A percentile compares a stretch with the other conserved stretches of the same genome.
Evolutionary conservation across 2,329 filamentous ascomycete genomes (phyloP).

Genomic region (Myriosclerotinia duriaeana): DNA sequence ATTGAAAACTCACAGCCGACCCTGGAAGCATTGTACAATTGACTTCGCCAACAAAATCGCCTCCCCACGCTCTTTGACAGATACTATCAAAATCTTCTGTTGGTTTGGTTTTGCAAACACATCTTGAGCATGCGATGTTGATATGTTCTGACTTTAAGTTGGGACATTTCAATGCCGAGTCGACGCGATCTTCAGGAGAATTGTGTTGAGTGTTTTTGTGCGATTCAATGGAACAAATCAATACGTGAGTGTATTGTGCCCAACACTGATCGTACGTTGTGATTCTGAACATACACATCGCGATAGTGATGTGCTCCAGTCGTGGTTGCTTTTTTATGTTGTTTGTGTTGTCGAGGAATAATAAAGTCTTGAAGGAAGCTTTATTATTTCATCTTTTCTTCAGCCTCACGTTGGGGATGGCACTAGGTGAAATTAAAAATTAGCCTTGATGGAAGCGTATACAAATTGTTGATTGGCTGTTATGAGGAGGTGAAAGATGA

Average conservation of each 20-base stretch:
- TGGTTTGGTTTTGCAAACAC: conserved; percentile 11
- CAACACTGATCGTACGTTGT: conserved; percentile 11
- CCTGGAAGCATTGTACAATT: conserved; percentile 2
- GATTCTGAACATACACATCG: conserved; percentile 14
- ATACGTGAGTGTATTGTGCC: conserved; percentile 15
- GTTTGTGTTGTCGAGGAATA: background rate
- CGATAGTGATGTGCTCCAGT: background rate
- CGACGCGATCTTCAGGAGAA: background rate
- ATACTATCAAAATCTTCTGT: background rate
- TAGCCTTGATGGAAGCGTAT: too few relatives aligned
- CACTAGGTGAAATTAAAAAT: background rate
- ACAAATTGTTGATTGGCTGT: background rate
- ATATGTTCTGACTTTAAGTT: conserved; percentile 17
- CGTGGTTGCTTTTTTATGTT: background rate
- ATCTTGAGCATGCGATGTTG: background rate
- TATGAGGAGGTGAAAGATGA: background rate
- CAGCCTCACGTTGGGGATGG: background rate
- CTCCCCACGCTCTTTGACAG: conserved; percentile 13
- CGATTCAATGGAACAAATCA: background rate
- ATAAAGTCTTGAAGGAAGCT: background rate
- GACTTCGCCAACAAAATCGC: conserved; percentile 11
- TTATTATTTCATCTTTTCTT: conserved; percentile 10
- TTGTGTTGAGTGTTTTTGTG: background rate
- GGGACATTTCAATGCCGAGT: conserved; percentile 5
- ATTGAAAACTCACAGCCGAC: conserved; percentile 1